phyloP scores from a whole-genome alignment of 1,284 basidiomycete genomes.

The Anthracocystis walkeri region DNA sequence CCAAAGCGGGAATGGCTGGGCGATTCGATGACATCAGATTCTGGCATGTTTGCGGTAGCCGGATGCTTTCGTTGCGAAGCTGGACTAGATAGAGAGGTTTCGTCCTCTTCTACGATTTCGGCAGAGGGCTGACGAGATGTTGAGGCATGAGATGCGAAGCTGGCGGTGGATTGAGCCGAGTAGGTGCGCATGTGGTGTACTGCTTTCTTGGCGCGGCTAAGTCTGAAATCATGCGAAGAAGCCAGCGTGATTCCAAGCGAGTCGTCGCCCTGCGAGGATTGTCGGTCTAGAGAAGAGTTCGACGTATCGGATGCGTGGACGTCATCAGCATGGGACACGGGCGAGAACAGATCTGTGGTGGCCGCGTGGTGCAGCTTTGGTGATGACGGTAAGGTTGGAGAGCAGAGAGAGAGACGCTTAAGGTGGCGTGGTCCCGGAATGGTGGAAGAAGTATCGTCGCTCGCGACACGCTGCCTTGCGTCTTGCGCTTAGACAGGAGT shows the following conservation, averaged over 20 bases:
- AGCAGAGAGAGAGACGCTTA: conserved; percentile 50
- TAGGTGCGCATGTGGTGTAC: conserved; percentile 46
- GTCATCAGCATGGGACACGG: conserved; percentile 7
- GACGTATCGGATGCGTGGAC: conserved; percentile 30
- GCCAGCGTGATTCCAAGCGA: conserved; percentile 13
- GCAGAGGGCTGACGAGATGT: conserved; percentile 27
- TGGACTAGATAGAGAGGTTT: conserved; percentile 19
- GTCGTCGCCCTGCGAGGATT: conserved; percentile 26
- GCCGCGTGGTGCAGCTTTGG: conserved; percentile 17
- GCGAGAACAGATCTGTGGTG: conserved; percentile 31
- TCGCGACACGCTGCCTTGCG: conserved; percentile 9
- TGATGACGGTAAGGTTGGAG: conserved; percentile 33
- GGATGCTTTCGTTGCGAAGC: neutral
- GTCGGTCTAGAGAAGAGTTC: conserved; percentile 28
- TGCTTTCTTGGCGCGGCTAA: conserved; percentile 40
- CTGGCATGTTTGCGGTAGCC: conserved; percentile 15
- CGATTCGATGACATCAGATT: conserved; percentile 11
- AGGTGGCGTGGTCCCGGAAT: conserved; percentile 50
- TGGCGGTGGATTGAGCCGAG: conserved; percentile 35
- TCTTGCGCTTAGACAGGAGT: conserved; percentile 4
- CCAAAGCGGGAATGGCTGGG: conserved; percentile 25
- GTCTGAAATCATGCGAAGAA: conserved; percentile 27
- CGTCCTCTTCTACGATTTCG: conserved; percentile 40
- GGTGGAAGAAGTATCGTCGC: conserved; percentile 15
- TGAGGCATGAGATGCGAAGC: conserved; percentile 44